These are phyloP conservation scores for Penicillium flavigenum DNA, from an alignment of 495 filamentous ascomycete species.

Conservation along the genomic window DNA sequence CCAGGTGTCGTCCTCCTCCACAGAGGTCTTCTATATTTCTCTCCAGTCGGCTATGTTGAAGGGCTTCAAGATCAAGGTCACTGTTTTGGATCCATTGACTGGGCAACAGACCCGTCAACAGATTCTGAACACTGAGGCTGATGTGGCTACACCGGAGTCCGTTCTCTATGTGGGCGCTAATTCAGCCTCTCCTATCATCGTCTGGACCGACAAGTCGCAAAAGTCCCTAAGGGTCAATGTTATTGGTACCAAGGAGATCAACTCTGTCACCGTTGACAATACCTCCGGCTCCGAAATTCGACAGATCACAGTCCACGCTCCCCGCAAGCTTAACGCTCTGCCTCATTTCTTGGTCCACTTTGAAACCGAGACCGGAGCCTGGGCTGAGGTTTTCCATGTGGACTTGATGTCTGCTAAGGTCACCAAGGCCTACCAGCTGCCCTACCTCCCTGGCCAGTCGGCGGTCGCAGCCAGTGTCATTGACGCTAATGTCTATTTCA, in stretches of 20 bases:
- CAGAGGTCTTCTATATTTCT: constrained; percentile 73
- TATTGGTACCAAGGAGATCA: constrained; percentile 67
- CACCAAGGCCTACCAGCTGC: constrained; percentile 72
- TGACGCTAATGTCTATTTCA: constrained; percentile 85
- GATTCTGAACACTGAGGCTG: constrained; percentile 67
- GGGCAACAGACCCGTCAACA: constrained; percentile 66
- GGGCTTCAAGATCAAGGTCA: constrained; percentile 70
- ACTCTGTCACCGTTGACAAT: constrained; percentile 49
- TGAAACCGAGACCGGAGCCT: constrained; percentile 66
- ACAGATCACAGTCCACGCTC: constrained; percentile 70
- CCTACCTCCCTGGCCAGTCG: constrained; percentile 64
- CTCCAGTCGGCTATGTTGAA: constrained; percentile 66
- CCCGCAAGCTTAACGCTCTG: constrained; percentile 63
- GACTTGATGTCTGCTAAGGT: constrained; percentile 64
- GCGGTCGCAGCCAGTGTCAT: constrained; percentile 76
- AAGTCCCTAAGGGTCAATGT: constrained; percentile 76
- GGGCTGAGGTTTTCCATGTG: constrained; percentile 83
- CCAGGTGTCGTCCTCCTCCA: constrained; percentile 73
- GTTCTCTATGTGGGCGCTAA: constrained; percentile 82
- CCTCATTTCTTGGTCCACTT: constrained; percentile 86
- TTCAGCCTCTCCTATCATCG: constrained; percentile 76
- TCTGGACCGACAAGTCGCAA: constrained; percentile 71
- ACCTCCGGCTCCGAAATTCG: constrained; percentile 58
- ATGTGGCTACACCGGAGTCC: constrained; percentile 63
- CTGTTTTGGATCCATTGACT: constrained; percentile 65